Evolutionary conservation across 345 rosid species (phyloP), one percentile per base, ranked within the genome.

Genomic region (Salix exigua): DNA sequence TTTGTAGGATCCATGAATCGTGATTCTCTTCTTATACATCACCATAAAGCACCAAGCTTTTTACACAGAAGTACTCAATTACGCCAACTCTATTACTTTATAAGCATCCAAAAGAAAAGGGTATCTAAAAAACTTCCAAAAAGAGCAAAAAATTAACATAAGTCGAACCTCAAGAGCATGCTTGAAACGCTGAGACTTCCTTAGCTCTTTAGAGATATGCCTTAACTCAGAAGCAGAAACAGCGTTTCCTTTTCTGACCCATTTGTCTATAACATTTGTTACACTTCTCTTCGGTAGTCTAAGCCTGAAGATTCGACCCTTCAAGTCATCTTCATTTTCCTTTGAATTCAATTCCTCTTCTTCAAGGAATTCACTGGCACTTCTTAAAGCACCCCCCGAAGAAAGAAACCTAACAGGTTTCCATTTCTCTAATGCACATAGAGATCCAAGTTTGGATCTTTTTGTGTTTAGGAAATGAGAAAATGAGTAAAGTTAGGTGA

Each of bases 81-180:
- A 1, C 30, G 30, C 30, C 30, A 28, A 1, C 30, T 28, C 30
- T 28, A 28, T 28, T 28, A 28, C 30, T 28, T 28, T 28, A 2
- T 28, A 28, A 28, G 30, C 30, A 28, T 28, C 30, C 30, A 28
- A 28, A 28, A 28, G 30, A 28, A 28, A 28, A 28, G 30, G 30
- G 30, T 28, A 28, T 28, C 30, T 2, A 28, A 28, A 28, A 28
- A 28, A 28, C 2, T 28, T 28, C 2, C 30, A 28, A 28, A 28
- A 28, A 28, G 30, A 28, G 51, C 8, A 68, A 38, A 7, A 19
- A 35, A 66, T 26, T 30, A 8, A 30, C 63, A 30, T 6, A 73
- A 67, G 63, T 1, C 9, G 13, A 74, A 95, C 99, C 98, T 95
- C 98, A 55, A 95, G 97, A 67, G 99, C 99, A 70, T 95, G 99